Conservation (phyloP, 129 eudicot genomes). For the Solidago caesia region DNA sequence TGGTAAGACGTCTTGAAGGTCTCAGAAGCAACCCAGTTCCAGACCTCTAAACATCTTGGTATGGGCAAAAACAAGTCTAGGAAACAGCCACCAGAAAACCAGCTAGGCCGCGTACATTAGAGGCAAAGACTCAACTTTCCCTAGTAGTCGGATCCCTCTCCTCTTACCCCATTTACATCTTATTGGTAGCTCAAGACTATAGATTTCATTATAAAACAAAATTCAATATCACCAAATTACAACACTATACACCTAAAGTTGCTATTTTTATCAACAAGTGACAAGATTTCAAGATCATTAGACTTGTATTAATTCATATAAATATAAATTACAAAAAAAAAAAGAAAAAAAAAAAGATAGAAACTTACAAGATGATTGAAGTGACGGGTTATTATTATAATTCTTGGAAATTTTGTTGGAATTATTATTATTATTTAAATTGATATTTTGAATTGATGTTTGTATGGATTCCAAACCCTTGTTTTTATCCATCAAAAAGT, state of each 20-base stretch:
- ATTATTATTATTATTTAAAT: slow-evolving; percentile 35
- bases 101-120: too few species aligned
- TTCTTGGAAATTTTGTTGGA: slow-evolving; percentile 15
- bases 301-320: not conserved
- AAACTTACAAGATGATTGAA: slow-evolving; percentile 37
- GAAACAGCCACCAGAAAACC: too few species aligned
- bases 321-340: not conserved
- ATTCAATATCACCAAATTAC: not conserved
- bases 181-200: too few species aligned
- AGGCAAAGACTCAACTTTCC: too few species aligned
- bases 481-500: slow-evolving; percentile 43
- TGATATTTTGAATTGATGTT: slow-evolving; percentile 37
- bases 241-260: not conserved
- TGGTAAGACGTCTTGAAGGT: too few species aligned
- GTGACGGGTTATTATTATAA: not conserved
- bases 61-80: too few species aligned
- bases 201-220: not conserved
- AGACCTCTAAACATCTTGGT: too few species aligned
- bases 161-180: too few species aligned
- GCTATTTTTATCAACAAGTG: slow-evolving; percentile 7
- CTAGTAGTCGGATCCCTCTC: too few species aligned
- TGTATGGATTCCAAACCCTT: slow-evolving; percentile 37
- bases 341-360: not conserved
- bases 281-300: not conserved
- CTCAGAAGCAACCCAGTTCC: too few species aligned